Conservation (phyloP, 1,284 basidiomycete species). For the Austroboletus novae-zelandiae region DNA sequence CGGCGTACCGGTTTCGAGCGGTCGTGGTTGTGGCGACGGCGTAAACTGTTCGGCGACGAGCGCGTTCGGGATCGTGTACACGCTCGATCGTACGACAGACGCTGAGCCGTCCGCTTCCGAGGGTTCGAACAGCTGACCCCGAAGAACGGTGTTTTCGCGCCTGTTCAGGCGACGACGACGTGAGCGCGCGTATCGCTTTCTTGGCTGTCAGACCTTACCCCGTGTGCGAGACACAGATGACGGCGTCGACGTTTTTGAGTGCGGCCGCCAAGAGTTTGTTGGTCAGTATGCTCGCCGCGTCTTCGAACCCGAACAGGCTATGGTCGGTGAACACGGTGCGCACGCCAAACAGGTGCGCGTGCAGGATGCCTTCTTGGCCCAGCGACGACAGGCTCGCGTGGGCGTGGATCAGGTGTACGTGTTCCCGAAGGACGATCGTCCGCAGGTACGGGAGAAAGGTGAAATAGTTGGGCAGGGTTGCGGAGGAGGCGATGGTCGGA, state of each 20-base stretch:
- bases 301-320: constrained; percentile 93
- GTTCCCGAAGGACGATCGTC: constrained; percentile 85
- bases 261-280: constrained; percentile 92
- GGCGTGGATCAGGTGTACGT: constrained; percentile 86
- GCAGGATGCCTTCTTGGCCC: constrained; percentile 90
- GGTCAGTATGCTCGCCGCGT: constrained; percentile 93
- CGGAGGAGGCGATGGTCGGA: constrained; percentile 82
- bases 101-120: constrained; percentile 41
- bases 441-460: constrained; percentile 89
- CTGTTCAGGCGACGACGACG: constrained; percentile 36
- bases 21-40: constrained; percentile 50
- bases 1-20: constrained; percentile 59
- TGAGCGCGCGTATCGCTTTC: background rate
- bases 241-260: constrained; percentile 88
- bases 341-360: constrained; percentile 81
- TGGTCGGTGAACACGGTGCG: constrained; percentile 97
- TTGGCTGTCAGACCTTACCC: constrained; percentile 54
- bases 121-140: constrained; percentile 69
- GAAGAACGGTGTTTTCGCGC: constrained; percentile 92
- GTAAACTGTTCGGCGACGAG: constrained; percentile 86
- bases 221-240: constrained; percentile 97
- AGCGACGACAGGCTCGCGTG: constrained; percentile 90
- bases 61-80: constrained; percentile 94
- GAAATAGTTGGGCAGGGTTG: constrained; percentile 94
- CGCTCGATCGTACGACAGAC: constrained; percentile 54